A percentile compares a stretch with the other conserved stretches of the same genome.
phyloP scores from a whole-genome alignment of 176 grass and related monocot species.

The Carex cristatella region DNA sequence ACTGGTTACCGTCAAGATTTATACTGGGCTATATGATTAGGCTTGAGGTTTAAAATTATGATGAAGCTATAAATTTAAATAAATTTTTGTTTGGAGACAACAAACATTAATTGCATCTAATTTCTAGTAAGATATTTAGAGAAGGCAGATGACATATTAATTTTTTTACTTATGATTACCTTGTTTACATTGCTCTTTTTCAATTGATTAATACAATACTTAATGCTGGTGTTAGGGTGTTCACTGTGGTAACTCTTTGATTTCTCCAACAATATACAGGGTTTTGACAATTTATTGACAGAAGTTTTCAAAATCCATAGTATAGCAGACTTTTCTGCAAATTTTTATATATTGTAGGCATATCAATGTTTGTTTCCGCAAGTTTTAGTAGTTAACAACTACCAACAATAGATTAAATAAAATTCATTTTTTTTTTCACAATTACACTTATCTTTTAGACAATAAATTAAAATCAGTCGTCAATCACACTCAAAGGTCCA shows the following conservation, averaged over 20 bases:
- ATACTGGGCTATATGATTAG: background rate
- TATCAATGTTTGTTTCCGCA: background rate
- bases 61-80: background rate
- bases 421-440: background rate
- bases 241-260: background rate
- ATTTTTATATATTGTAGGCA: background rate
- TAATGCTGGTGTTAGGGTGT: background rate
- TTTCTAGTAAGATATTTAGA: background rate
- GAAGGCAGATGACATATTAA: background rate
- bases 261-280: background rate
- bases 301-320: background rate
- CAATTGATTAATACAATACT: background rate
- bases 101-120: background rate
- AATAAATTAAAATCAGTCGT: background rate
- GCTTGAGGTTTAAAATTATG: background rate
- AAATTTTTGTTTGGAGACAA: background rate
- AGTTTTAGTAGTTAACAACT: background rate
- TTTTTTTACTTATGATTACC: background rate
- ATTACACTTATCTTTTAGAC: background rate
- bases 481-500: background rate
- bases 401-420: background rate
- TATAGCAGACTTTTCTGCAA: background rate
- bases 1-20: background rate
- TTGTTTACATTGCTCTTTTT: conserved; percentile 5
- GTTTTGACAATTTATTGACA: background rate